phyloP scores from a whole-genome alignment of 2,329 filamentous ascomycete species.

The Botrytis pseudocinerea region DNA sequence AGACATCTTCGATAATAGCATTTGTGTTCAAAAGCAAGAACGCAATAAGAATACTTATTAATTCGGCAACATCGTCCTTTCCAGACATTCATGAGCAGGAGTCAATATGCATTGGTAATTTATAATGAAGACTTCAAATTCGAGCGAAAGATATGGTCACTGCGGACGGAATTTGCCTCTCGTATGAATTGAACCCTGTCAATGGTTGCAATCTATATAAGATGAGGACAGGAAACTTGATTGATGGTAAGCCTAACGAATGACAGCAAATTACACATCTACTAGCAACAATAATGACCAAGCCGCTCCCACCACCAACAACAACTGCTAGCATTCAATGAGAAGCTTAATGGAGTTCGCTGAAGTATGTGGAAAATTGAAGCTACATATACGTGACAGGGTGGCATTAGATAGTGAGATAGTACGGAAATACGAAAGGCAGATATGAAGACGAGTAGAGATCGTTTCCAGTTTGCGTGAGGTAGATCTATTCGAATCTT shows the following conservation, averaged over 20 bases:
- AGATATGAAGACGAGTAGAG: background rate
- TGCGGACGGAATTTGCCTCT: background rate
- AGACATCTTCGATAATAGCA: background rate
- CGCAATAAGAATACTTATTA: too few relatives aligned
- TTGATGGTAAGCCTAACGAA: background rate
- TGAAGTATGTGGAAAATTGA: background rate
- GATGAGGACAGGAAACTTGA: background rate
- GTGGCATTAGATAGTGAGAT: background rate
- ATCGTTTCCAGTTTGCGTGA: background rate
- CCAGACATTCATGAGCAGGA: background rate
- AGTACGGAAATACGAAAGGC: background rate
- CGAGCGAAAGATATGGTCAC: background rate
- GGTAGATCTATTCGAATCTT: background rate
- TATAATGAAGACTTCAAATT: background rate
- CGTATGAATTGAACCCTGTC: too few relatives aligned
- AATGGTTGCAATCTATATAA: background rate
- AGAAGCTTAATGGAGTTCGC: background rate
- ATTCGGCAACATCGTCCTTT: accelerated
- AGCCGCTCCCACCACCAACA: accelerated
- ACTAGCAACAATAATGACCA: background rate
- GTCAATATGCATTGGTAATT: background rate
- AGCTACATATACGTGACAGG: background rate
- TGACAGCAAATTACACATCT: background rate
- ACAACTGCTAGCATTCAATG: background rate
- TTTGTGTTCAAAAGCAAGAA: background rate